These are phyloP conservation scores for Oemleria cerasiformis DNA, from an alignment of 306 rosid genomes.

Conservation along the genomic window DNA sequence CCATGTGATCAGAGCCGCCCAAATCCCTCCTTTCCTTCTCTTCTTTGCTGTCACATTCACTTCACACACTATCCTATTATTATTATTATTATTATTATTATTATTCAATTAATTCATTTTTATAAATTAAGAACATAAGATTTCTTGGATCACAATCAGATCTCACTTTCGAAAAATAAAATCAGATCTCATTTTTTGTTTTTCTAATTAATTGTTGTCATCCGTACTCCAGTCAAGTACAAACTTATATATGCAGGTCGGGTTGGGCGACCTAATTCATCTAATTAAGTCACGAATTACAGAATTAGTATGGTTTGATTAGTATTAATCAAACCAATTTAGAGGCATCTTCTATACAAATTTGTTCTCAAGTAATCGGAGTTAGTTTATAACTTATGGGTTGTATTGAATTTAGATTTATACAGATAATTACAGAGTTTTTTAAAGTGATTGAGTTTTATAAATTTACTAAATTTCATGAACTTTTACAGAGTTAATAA, in stretches of 20 bases:
- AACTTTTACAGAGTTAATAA: no score
- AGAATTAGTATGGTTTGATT: not conserved
- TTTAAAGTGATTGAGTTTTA: no score
- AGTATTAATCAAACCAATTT: not conserved
- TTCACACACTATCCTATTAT: constrained; percentile 35
- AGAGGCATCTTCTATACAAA: no score
- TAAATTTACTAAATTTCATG: no score
- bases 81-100: not conserved
- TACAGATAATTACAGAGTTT: no score
- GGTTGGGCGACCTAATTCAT: not conserved
- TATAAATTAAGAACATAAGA: not conserved
- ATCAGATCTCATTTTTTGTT: not conserved
- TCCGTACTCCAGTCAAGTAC: constrained; percentile 36
- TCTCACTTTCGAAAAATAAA: not conserved
- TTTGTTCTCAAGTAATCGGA: no score
- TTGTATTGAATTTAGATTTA: no score
- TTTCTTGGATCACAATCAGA: constrained; percentile 27
- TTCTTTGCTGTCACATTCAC: constrained; percentile 46
- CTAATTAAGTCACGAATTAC: no score
- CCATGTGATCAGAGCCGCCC: constrained; percentile 64
- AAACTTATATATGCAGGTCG: not conserved
- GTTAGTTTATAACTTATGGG: no score
- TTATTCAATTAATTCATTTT: not conserved
- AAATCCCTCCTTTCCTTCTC: constrained; percentile 22
- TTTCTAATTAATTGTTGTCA: not conserved